Evolutionary conservation across 495 filamentous ascomycete genomes (phyloP).

Genomic region (Cairneyella variabilis): DNA sequence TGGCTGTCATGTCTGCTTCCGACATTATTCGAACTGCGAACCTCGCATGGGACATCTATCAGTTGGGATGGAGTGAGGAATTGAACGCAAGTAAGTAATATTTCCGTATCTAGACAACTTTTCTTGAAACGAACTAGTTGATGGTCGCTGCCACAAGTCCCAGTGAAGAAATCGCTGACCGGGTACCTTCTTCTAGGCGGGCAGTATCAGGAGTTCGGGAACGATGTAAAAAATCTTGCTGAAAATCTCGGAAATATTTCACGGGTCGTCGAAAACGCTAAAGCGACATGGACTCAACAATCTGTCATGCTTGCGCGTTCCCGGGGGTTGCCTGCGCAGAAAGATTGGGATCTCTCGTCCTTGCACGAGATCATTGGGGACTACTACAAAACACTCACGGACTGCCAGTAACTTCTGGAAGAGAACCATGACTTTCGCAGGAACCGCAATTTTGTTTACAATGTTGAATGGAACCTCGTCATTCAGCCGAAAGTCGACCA

Average conservation of each 20-base stretch:
- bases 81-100: constrained; percentile 20
- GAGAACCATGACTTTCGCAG: constrained; percentile 19
- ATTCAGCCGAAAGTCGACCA: constrained; percentile 21
- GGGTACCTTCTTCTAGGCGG: constrained; percentile 5
- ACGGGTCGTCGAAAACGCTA: constrained; percentile 19
- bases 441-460: constrained; percentile 15
- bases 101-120: background rate
- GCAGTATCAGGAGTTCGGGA: constrained; percentile 23
- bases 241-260: constrained; percentile 18
- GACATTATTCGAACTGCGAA: background rate
- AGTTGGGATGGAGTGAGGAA: constrained; percentile 17
- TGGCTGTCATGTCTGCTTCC: background rate
- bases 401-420: constrained; percentile 22
- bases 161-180: background rate
- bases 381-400: constrained; percentile 22
- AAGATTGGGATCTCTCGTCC: constrained; percentile 17
- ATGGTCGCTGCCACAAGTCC: background rate
- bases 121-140: background rate
- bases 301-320: background rate
- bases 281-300: constrained; percentile 9
- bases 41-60: constrained; percentile 12
- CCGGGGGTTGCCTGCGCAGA: background rate
- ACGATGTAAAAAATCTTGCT: constrained; percentile 22
- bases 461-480: constrained; percentile 24
- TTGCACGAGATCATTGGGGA: constrained; percentile 26